Percentiles rank a stretch among this genome's conserved stretches.
phyloP scores from a whole-genome alignment of 208 protist genomes.

The Acanthamoeba castellanii region DNA sequence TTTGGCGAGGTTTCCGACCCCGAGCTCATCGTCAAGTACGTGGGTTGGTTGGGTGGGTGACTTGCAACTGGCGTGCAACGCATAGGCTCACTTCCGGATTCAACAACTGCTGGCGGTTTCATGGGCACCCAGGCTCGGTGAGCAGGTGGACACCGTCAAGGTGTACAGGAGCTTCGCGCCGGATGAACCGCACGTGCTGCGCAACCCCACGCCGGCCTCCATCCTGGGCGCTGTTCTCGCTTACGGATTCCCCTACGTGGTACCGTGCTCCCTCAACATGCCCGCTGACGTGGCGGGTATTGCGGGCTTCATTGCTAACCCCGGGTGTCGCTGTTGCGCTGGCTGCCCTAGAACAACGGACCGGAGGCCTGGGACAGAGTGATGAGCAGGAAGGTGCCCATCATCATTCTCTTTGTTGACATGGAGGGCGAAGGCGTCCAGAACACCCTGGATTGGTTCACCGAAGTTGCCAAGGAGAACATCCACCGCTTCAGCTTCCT shows the following conservation, averaged over 20 bases:
- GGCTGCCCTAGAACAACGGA: background rate
- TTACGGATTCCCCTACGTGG: conserved; percentile 5
- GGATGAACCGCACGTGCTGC: background rate
- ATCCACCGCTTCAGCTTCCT: conserved; percentile 7
- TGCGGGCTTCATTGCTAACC: background rate
- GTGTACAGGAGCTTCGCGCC: conserved; percentile 1
- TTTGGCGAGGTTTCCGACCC: conserved; percentile 4
- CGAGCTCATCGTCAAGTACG: background rate
- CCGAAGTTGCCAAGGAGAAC: background rate
- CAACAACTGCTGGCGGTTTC: background rate
- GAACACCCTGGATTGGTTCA: background rate
- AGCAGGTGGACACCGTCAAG: background rate
- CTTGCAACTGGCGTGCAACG: too few species aligned
- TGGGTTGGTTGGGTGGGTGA: background rate
- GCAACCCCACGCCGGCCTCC: background rate
- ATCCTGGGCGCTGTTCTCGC: conserved; percentile 1
- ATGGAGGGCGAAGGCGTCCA: background rate
- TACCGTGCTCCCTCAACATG: background rate
- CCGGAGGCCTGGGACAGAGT: background rate
- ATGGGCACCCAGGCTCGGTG: background rate
- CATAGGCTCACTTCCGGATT: background rate
- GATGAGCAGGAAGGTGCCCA: background rate
- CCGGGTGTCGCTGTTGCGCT: too few species aligned
- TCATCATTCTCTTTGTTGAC: conserved; percentile 14
- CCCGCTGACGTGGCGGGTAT: background rate